These are phyloP conservation scores for Ambrosia trifida DNA, from an alignment of 129 eudicot species.

Conservation along the genomic window DNA sequence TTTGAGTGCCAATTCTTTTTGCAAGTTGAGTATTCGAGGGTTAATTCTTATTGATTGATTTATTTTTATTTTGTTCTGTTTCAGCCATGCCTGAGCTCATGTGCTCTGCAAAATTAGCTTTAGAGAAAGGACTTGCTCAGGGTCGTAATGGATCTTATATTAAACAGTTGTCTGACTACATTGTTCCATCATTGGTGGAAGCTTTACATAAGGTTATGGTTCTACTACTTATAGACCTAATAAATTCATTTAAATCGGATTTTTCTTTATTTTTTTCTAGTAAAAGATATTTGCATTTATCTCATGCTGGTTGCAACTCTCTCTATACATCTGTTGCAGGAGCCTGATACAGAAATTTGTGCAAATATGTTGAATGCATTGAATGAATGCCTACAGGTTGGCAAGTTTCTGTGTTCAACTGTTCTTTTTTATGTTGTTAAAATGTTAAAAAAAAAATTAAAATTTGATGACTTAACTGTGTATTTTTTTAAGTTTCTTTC, in stretches of 20 bases:
- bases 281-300: not conserved
- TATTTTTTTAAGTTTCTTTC: not conserved
- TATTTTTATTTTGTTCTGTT: not conserved
- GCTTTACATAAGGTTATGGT: slow-evolving; percentile 83
- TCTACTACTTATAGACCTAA: not conserved
- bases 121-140: slow-evolving; percentile 97
- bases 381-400: slow-evolving; percentile 91
- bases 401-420: slow-evolving; percentile 12
- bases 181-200: slow-evolving; percentile 89
- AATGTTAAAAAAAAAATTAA: not conserved
- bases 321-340: slow-evolving; percentile 46
- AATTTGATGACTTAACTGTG: not conserved
- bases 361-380: slow-evolving; percentile 94
- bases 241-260: not conserved
- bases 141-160: slow-evolving; percentile 89
- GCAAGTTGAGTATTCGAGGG: too few relatives aligned
- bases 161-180: slow-evolving; percentile 93
- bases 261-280: not conserved
- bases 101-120: slow-evolving; percentile 90
- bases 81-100: slow-evolving; percentile 97
- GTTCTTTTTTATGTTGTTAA: not conserved
- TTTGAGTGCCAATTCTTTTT: slow-evolving; percentile 9
- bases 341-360: slow-evolving; percentile 96
- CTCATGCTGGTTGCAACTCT: not conserved
- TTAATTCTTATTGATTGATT: too few relatives aligned